Evolutionary conservation across 2,329 filamentous ascomycete genomes (phyloP).

Genomic region (Cercospora sp.): DNA sequence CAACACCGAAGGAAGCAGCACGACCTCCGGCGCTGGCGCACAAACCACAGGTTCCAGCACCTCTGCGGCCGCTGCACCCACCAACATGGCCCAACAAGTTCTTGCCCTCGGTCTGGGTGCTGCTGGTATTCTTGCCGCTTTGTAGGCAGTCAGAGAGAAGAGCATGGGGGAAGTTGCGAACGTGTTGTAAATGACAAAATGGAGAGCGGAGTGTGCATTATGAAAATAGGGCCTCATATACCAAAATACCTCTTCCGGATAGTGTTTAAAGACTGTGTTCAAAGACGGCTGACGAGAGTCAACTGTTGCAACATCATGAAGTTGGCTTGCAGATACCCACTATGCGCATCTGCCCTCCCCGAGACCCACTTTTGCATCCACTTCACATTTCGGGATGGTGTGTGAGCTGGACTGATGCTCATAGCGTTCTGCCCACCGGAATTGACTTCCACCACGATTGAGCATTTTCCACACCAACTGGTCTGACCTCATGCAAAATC

Average conservation of each 20-base stretch:
- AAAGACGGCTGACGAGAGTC: not conserved
- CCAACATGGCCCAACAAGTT: conserved; percentile 16
- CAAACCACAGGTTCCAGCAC: conserved; percentile 1
- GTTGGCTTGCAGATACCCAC: not conserved
- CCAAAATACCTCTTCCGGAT: not conserved
- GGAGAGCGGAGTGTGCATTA: not conserved
- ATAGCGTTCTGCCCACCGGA: not conserved
- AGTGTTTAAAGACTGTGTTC: not conserved
- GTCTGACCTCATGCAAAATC: not conserved
- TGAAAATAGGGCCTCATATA: not conserved
- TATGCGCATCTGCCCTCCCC: too few species aligned
- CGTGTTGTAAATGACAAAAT: not conserved
- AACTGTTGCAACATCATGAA: not conserved
- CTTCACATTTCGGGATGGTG: not conserved
- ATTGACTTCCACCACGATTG: not conserved
- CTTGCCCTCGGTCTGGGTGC: conserved; percentile 19
- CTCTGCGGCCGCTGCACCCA: conserved; percentile 17
- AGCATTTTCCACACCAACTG: not conserved
- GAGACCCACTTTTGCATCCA: not conserved
- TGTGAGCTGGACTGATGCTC: not conserved
- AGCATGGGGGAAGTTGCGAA: not conserved
- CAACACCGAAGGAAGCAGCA: not conserved
- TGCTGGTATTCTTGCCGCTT: conserved; percentile 18
- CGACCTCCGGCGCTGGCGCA: not conserved
- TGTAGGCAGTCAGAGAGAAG: not conserved